Evolutionary conservation across 371 early-diverging fungal species (phyloP).

Genomic region (Apophysomyces sp.): DNA sequence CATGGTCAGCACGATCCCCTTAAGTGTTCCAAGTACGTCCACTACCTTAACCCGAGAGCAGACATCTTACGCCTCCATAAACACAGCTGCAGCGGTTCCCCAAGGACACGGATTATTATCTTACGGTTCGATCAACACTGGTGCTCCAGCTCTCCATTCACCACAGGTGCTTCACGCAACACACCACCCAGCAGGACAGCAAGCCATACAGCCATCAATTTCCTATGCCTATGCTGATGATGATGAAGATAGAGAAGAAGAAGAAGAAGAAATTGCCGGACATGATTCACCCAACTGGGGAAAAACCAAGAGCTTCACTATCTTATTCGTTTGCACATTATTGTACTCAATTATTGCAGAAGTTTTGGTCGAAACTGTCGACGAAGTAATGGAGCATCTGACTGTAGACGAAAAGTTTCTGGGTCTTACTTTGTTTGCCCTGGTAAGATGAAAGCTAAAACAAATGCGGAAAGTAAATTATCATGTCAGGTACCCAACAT

Average conservation of each 20-base stretch:
- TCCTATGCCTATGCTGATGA: slow-evolving; percentile 34
- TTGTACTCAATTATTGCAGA: slow-evolving; percentile 89
- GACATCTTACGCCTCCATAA: not conserved
- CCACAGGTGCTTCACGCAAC: not conserved
- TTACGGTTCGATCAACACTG: not conserved
- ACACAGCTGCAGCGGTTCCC: not conserved
- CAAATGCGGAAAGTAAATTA: not conserved
- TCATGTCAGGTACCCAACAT: slow-evolving; percentile 74
- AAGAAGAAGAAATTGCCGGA: slow-evolving; percentile 69
- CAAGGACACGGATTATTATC: not conserved
- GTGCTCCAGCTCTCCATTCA: not conserved
- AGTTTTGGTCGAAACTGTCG: slow-evolving; percentile 76
- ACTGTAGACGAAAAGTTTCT: slow-evolving; percentile 85
- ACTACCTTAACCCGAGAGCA: not conserved
- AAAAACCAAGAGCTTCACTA: slow-evolving; percentile 73
- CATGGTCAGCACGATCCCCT: not conserved
- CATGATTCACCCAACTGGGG: slow-evolving; percentile 96
- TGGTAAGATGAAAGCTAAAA: slow-evolving; percentile 46
- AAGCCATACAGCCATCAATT: slow-evolving; percentile 2
- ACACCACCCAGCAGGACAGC: not conserved
- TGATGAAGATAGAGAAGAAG: slow-evolving; percentile 47
- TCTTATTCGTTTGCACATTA: slow-evolving; percentile 82
- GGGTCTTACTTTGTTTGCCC: slow-evolving; percentile 90
- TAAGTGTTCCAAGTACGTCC: not conserved
- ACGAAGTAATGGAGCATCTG: slow-evolving; percentile 62